A percentile compares a stretch with the other conserved stretches of the same genome.
Evolutionary conservation across 1,284 basidiomycete species (phyloP).

Genomic region (Tylopilus sp.): DNA sequence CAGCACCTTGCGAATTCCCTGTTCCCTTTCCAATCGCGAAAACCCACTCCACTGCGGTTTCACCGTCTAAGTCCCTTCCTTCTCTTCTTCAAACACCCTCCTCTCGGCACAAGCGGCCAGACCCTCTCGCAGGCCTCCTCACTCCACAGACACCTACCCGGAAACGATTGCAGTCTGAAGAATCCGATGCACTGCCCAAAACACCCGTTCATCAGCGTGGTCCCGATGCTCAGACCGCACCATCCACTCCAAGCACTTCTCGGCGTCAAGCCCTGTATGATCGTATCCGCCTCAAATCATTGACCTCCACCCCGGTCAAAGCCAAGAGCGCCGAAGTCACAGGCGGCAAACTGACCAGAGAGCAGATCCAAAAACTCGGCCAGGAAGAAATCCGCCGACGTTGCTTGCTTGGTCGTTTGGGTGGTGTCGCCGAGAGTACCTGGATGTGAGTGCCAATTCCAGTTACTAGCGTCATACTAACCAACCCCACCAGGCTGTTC

Average conservation of each 20-base stretch:
- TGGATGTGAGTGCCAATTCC: slow-evolving; percentile 62
- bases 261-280: slow-evolving; percentile 75
- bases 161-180: slow-evolving; percentile 33
- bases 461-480: background rate
- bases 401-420: slow-evolving; percentile 70
- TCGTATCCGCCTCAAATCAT: slow-evolving; percentile 66
- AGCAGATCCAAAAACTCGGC: slow-evolving; percentile 64
- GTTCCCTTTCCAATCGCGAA: slow-evolving; percentile 49
- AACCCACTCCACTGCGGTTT: slow-evolving; percentile 36
- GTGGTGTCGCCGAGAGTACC: slow-evolving; percentile 75
- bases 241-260: slow-evolving; percentile 66
- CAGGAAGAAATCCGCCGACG: slow-evolving; percentile 73
- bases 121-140: slow-evolving; percentile 34
- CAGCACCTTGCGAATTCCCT: slow-evolving; percentile 37
- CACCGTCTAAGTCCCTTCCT: slow-evolving; percentile 39
- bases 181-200: slow-evolving; percentile 44
- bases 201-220: slow-evolving; percentile 65
- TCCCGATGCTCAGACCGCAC: slow-evolving; percentile 48
- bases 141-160: slow-evolving; percentile 52
- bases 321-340: slow-evolving; percentile 38
- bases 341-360: slow-evolving; percentile 50
- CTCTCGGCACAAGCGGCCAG: slow-evolving; percentile 37
- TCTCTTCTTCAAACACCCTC: slow-evolving; percentile 55
- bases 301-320: slow-evolving; percentile 65
- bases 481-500: slow-evolving; percentile 50